phyloP scores from a whole-genome alignment of 2,329 filamentous ascomycete species.

The Claviceps fusiformis region DNA sequence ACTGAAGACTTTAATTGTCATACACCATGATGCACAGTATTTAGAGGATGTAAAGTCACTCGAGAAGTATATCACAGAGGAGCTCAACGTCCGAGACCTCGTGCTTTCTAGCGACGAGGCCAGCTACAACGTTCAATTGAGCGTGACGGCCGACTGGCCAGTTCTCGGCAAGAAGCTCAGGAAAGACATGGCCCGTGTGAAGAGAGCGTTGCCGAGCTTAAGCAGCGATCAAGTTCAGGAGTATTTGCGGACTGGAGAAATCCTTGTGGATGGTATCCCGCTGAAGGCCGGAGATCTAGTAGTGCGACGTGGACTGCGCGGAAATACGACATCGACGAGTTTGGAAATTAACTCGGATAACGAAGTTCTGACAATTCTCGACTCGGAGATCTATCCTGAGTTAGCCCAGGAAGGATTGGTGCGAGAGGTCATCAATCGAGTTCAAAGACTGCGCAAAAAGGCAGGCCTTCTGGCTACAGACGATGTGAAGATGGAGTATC shows the following conservation, averaged over 20 bases:
- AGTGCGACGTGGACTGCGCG: slow-evolving; percentile 63
- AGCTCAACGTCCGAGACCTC: slow-evolving; percentile 80
- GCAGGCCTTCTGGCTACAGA: slow-evolving; percentile 82
- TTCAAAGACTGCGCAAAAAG: slow-evolving; percentile 89
- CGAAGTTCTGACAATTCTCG: slow-evolving; percentile 84
- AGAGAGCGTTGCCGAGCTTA: slow-evolving; percentile 72
- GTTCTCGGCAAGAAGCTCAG: slow-evolving; percentile 93
- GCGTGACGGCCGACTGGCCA: slow-evolving; percentile 82
- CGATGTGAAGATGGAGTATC: slow-evolving; percentile 91
- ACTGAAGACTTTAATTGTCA: slow-evolving; percentile 76
- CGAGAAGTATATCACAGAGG: slow-evolving; percentile 78
- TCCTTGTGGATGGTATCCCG: slow-evolving; percentile 74
- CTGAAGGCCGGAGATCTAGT: slow-evolving; percentile 69
- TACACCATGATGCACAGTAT: slow-evolving; percentile 71
- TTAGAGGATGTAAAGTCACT: slow-evolving; percentile 77
- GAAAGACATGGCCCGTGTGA: slow-evolving; percentile 84
- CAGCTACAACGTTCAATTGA: slow-evolving; percentile 86
- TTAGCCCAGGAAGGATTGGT: slow-evolving; percentile 79
- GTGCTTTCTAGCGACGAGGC: slow-evolving; percentile 76
- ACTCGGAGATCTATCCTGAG: slow-evolving; percentile 68
- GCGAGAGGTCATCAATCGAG: slow-evolving; percentile 82
- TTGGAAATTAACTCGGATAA: slow-evolving; percentile 81
- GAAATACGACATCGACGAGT: slow-evolving; percentile 55
- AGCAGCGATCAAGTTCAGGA: slow-evolving; percentile 68
- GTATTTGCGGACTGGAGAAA: slow-evolving; percentile 60